Conservation (phyloP, 2,329 filamentous ascomycete species). For the Aspergillus puulaauensis region DNA sequence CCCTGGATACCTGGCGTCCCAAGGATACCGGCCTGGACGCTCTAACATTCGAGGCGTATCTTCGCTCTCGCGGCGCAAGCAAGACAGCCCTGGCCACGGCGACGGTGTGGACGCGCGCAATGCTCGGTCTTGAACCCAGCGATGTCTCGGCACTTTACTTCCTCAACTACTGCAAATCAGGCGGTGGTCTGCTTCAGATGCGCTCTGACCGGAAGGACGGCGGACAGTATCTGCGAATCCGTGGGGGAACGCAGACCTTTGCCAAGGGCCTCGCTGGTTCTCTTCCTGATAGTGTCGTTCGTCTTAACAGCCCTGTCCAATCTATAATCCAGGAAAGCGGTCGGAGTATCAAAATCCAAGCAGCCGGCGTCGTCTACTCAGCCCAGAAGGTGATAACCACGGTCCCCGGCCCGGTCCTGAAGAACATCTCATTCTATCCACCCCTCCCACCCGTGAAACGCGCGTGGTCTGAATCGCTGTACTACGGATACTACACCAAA, state of each 20-base stretch:
- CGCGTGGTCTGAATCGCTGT: constrained; percentile 33
- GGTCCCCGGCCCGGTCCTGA: constrained; percentile 48
- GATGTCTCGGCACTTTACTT: constrained; percentile 56
- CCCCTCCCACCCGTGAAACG: constrained; percentile 44
- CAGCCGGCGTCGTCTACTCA: constrained; percentile 20
- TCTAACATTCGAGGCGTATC: constrained; percentile 41
- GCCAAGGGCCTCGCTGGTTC: constrained; percentile 36
- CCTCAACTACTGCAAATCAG: constrained; percentile 29
- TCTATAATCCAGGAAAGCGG: constrained; percentile 6
- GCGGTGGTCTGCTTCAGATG: constrained; percentile 54
- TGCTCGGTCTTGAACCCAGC: constrained; percentile 51
- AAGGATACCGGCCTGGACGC: constrained; percentile 31
- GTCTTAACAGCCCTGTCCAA: constrained; percentile 10
- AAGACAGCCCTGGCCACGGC: constrained; percentile 34
- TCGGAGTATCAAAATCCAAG: not conserved
- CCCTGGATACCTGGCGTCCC: constrained; percentile 26
- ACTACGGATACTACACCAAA: constrained; percentile 53
- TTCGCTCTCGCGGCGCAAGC: constrained; percentile 32
- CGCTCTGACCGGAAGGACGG: constrained; percentile 54
- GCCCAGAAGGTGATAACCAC: constrained; percentile 52
- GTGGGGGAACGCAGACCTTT: constrained; percentile 49
- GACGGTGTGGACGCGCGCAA: constrained; percentile 50
- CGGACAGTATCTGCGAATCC: constrained; percentile 53
- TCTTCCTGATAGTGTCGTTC: constrained; percentile 26
- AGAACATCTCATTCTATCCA: constrained; percentile 50